Base-by-base conservation (phyloP, 2,329 filamentous ascomycete genomes). In the Claviceps spartinae region DNA sequence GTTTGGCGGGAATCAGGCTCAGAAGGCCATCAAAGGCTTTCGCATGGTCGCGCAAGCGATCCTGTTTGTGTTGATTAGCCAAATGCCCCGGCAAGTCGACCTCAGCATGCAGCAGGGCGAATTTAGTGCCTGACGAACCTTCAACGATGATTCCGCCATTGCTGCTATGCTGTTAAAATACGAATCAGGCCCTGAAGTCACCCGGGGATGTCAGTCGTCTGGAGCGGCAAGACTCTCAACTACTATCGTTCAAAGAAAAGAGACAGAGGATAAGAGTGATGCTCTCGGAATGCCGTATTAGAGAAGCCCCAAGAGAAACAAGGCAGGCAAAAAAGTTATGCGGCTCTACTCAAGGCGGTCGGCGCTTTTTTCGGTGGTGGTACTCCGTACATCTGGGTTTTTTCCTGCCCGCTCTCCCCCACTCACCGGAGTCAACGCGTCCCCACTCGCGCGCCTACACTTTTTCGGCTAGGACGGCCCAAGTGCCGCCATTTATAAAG, bases 1-100 rank as follows among this genome's bases (percentile, higher is more conserved):
- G 82, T 69, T 93, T 90, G 55, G 88, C 88, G 42, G 90, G 88
- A 54, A 94, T 95, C 57, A 95, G 74, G 53, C 88, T 91, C 66
- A 95, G 74, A 49, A 95, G 74, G 46, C 88, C 88, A 69, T 94
- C 85, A 63, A 95, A 95, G 58, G 88, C 85, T 69, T 87, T 79
- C 57, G 86, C 71, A 58, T 79, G 74, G 57, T 72, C 72, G 65
- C 75, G 75, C 60, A 81, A 68, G 58, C 76, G 77, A 62, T 79
- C 75, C 77, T 81, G 55, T 55, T 46, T 47, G 34, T 49, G 48
- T 13, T 37, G 34, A 42, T 61, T 48, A 60, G 59, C 34, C 18
- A 37, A 16, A 37, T 24, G 22, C 20, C 22, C 52, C 40, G n/a
- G 38, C 42, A 50, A 48, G n/a, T 18, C 34, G 26, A 22, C 30